Base-by-base conservation (phyloP, 768 basidiomycete genomes). In the Hygrocybe coccinea region DNA sequence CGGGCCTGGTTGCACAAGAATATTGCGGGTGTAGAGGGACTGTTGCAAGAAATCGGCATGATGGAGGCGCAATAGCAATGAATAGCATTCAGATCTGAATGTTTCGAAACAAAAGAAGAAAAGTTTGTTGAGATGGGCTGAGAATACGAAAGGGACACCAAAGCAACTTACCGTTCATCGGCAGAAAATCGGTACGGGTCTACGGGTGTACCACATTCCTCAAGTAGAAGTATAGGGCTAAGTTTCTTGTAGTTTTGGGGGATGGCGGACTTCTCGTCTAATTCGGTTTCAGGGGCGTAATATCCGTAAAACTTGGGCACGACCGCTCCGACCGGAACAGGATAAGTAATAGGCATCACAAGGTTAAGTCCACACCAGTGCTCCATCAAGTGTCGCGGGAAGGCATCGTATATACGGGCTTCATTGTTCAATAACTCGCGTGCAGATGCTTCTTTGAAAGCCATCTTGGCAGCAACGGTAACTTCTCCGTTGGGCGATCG, bases 291-390 rank as follows among this genome's bases (percentile, higher is more conserved):
- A 1, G 72, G 72, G 0, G 47, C 52, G 51, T 80, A 82, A 59
- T 74, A 79, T 5, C 81, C 78, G 44, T 74, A 81, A 63, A 76
- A 80, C 61, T 80, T 79, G 0, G 80, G 80, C 1, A 76, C 75
- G 43, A 79, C 52, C 1, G 79, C 74, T 11, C 65, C 56, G 5
- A 73, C 69, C 11, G 73, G 74, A 0, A 76, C 73, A 3, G 73
- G 63, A 50, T 64, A 46, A 5, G 12, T 22, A 21, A 55, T 38
- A 5, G 69, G 69, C 29, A 65, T 53, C 3, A 72, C 61, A 39
- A 72, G 54, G 53, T 72, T 67, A 52, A 60, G 69, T 8, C 75
- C 74, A 56, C 59, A 66, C 63, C 63, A 74, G 34, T 73, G 68
- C 52, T 75, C 64, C 45, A 63, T 61, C 24, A 74, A 35, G 55